These are phyloP conservation scores for Penicillium flavigenum DNA, from an alignment of 495 filamentous ascomycete genomes.

Conservation along the genomic window DNA sequence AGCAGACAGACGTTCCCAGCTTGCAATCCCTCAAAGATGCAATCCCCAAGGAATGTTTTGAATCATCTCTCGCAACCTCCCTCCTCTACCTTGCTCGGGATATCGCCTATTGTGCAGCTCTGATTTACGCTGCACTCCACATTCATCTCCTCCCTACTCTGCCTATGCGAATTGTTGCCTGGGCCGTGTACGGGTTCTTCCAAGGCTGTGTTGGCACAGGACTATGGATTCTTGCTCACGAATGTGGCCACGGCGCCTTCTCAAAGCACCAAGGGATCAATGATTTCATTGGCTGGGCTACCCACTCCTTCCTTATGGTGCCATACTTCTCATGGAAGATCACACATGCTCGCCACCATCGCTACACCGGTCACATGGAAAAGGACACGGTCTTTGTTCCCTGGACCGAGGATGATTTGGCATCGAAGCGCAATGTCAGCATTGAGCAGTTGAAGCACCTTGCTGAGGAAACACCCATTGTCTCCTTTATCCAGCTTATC, in stretches of 20 bases:
- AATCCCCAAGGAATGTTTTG: slow-evolving; percentile 31
- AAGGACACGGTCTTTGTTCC: slow-evolving; percentile 62
- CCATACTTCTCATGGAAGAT: slow-evolving; percentile 79
- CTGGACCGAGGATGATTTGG: slow-evolving; percentile 42
- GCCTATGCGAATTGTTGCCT: slow-evolving; percentile 20
- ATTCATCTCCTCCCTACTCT: slow-evolving; percentile 27
- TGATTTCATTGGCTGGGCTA: slow-evolving; percentile 64
- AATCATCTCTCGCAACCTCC: slow-evolving; percentile 23
- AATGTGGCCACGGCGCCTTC: slow-evolving; percentile 60
- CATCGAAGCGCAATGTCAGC: slow-evolving; percentile 32
- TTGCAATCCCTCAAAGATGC: slow-evolving; percentile 12
- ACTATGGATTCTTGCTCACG: slow-evolving; percentile 31
- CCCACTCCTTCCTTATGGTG: slow-evolving; percentile 64
- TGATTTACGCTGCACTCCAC: slow-evolving; percentile 25
- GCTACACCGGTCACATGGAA: slow-evolving; percentile 58
- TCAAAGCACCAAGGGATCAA: slow-evolving; percentile 60
- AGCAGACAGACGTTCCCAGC: slow-evolving; percentile 6
- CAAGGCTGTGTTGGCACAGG: slow-evolving; percentile 32
- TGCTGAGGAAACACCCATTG: slow-evolving; percentile 58
- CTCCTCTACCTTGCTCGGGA: slow-evolving; percentile 23
- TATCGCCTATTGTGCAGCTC: slow-evolving; percentile 19
- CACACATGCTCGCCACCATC: slow-evolving; percentile 72
- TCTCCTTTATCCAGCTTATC: slow-evolving; percentile 47
- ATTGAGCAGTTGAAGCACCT: slow-evolving; percentile 44
- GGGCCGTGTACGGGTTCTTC: slow-evolving; percentile 24